Evolutionary conservation across 768 basidiomycete species (phyloP), one percentile per base, ranked within the genome.

Genomic region (Strobilomyces confusus): DNA sequence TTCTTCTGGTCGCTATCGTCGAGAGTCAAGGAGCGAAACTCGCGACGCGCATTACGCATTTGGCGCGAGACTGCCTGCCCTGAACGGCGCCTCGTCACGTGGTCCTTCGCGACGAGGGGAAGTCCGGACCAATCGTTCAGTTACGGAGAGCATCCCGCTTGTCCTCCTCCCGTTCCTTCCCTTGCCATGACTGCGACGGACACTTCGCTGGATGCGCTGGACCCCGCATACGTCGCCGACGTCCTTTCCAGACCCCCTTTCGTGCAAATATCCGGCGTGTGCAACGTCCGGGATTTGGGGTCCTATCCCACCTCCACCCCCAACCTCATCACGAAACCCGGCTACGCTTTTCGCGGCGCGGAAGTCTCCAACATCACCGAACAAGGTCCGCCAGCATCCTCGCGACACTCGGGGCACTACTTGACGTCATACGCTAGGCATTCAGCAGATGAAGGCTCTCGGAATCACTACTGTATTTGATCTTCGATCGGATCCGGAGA

Each of bases 401-500:
- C 23, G 29, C 17, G 22, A 15, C 4, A 12, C 4, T 9, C 33
- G 9, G 25, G 17, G 19, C 17, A 38, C 30, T 19, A 40, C 46
- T 49, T 55, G 14, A 66, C 40, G 14, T n/a, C 29, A 29, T 38
- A 22, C 25, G 4, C 36, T 57, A 89, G 89, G 89, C 46, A 80
- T 79, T 62, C 69, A 66, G 15, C 77, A 78, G 55, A 68, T 92
- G 51, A 78, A 66, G 54, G 72, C 77, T 12, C 76, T 92, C 15
- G 86, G 86, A 5, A 77, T 92, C 51, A 73, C 79, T 7, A 82
- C 76, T 58, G 75, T 89, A 51, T 91, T 85, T 64, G 90, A 92
- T 72, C 74, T 92, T 38, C 79, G 90, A 60, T 90, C 89, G 9
- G 86, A 89, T 63, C 83, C 81, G 5, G 90, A 92, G 72, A 87